Evolutionary conservation across 2,329 filamentous ascomycete genomes (phyloP), one percentile per base, ranked within the genome.

Genomic region (Colletotrichum australisinense): DNA sequence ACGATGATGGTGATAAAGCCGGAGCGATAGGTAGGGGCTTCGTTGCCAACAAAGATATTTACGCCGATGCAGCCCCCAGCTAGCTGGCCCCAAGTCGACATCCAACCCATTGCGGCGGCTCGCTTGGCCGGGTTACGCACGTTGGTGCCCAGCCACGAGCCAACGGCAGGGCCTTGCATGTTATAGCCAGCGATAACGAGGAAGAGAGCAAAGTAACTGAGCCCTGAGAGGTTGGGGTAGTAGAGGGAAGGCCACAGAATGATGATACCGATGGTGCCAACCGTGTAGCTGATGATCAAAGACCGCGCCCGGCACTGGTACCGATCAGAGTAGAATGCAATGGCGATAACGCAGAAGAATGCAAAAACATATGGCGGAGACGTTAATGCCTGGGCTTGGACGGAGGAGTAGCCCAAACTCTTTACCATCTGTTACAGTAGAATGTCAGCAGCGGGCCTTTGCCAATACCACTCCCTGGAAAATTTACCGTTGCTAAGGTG

Each of bases 131-230:
- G 64, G 22, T 67, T 67, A 30, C 28, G 64, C n/a, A 67, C 38
- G 28, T 67, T 67, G 32, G 28, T 67, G 53, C 28, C 28, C 53
- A 49, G 28, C 53, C 64, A 67, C 14, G 64, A 35, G 26, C 73
- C 73, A 9, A 75, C 73, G 49, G 67, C 67, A 19, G 73, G 73
- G 9, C 59, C 73, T 56, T 73, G 64, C 55, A 49, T 49, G 53
- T 49, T 67, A 30, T 67, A 67, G 14, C 64, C 64, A 22, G 64
- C 64, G 32, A 49, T 49, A 53, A 49, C 64, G 26, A 67, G n/a
- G 3, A 67, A 67, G 26, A 67, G 28, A 49, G 64, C 64, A 32
- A 67, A 67, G 32, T 67, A 67, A 30, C 42, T 55, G 9, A 65
- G 42, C 42, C 49, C 28, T 14, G 42, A 55, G 19, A 65, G 42